Base-by-base conservation (phyloP, 495 filamentous ascomycete species). In the Penicillium goetzii region DNA sequence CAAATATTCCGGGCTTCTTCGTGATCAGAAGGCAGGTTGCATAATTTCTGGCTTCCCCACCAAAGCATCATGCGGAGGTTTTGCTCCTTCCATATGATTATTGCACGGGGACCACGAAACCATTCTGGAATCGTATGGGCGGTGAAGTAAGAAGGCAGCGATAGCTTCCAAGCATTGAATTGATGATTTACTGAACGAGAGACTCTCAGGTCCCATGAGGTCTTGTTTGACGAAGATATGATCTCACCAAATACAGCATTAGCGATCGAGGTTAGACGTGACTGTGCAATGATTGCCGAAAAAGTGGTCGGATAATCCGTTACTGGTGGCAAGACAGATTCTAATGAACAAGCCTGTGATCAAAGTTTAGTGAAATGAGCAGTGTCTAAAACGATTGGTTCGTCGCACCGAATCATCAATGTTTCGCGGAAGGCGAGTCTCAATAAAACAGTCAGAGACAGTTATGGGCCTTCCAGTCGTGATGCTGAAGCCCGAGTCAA, bases 1-100 rank as follows among this genome's bases (percentile, higher is more conserved):
- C 69, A 71, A 40, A 65, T 65, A 11, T 59, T 65, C 11, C 36
- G 63, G 2, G 69, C 69, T 53, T 71, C 69, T 47, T 64, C 51
- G 25, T 32, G 36, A 30, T 71, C 69, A 0, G 60, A 58, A 7
- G 33, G 30, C 0, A 41, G 47, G n/a, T 17, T 60, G 38, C 63
- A 71, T 4, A 64, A 28, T 28, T 50, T 50, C 19, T 45, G 41
- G 11, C 41, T 45, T 45, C 41, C 41, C 41, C n/a, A 45, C n/a
- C 41, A 45, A 21, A 45, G 41, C 41, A 45, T 45, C 41, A 45
- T 45, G 7, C 41, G 41, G n/a, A 40, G 36, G 14, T 40, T 40
- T 17, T 40, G 36, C 36, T 40, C 36, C 14, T 40, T 40, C 36
- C 36, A 40, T 3, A 45, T 45, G 8, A 45, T 45, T 11, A 45